These are phyloP conservation scores for Calonectria pseudoreteaudii DNA, from an alignment of 2,329 filamentous ascomycete species.

Conservation along the genomic window DNA sequence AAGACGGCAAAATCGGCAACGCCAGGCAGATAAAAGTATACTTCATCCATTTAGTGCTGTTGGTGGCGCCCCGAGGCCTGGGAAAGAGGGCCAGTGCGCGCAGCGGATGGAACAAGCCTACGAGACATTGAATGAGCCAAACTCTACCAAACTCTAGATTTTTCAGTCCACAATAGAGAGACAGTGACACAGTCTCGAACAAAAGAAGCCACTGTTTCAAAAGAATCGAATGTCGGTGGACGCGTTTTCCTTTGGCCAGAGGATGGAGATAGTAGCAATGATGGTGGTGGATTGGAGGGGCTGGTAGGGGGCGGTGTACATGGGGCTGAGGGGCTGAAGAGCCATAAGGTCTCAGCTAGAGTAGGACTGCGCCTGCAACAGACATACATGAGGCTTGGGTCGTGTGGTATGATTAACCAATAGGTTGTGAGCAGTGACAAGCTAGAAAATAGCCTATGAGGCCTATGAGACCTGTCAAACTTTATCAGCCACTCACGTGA, in stretches of 20 bases:
- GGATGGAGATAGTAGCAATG: not conserved
- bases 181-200: not conserved
- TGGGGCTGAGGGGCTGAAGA: not conserved
- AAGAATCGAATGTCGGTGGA: too few species aligned
- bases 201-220: too few species aligned
- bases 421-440: not conserved
- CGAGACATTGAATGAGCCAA: not conserved
- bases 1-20: not conserved
- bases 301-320: not conserved
- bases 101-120: too few species aligned
- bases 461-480: not conserved
- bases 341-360: not conserved
- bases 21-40: too few species aligned
- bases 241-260: too few species aligned
- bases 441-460: not conserved
- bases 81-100: not conserved
- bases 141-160: too few species aligned
- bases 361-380: not conserved
- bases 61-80: not conserved
- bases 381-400: not conserved
- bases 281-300: not conserved
- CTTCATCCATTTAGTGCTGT: not conserved
- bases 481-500: not conserved
- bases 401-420: not conserved
- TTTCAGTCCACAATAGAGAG: not conserved